Percentiles rank a stretch among this genome's conserved stretches.
These are phyloP conservation scores for Hibiscus trionum DNA, from an alignment of 345 rosid genomes.

Conservation along the genomic window DNA sequence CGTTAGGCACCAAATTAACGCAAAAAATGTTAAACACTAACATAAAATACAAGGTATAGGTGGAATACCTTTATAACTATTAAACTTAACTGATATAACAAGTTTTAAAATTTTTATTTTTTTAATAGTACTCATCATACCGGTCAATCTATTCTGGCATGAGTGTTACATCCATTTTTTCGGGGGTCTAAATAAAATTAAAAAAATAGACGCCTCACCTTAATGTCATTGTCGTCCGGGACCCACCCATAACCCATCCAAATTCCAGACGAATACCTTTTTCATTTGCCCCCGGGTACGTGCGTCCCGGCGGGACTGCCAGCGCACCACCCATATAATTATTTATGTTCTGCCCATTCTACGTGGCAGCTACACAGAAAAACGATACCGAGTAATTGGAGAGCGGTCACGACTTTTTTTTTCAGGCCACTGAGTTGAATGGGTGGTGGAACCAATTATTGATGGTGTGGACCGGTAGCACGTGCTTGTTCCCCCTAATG, in stretches of 20 bases:
- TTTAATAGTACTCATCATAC: too few species aligned
- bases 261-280: neutral
- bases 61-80: too few species aligned
- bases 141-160: too few species aligned
- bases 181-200: too few species aligned
- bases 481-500: slow-evolving; percentile 1
- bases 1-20: too few species aligned
- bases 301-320: slow-evolving; percentile 3
- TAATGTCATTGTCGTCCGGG: neutral
- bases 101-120: too few species aligned
- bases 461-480: neutral
- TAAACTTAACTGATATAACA: too few species aligned
- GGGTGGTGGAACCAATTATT: slow-evolving; percentile 4
- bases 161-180: too few species aligned
- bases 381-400: neutral
- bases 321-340: slow-evolving; percentile 17
- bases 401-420: neutral
- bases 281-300: slow-evolving; percentile 3
- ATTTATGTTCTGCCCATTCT: neutral
- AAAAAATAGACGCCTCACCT: neutral
- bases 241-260: neutral
- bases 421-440: too few species aligned
- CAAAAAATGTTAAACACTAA: too few species aligned
- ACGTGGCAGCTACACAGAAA: slow-evolving; percentile 15
- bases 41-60: too few species aligned